phyloP scores from a whole-genome alignment of 2,329 filamentous ascomycete genomes.

The Colletotrichum sp. region DNA sequence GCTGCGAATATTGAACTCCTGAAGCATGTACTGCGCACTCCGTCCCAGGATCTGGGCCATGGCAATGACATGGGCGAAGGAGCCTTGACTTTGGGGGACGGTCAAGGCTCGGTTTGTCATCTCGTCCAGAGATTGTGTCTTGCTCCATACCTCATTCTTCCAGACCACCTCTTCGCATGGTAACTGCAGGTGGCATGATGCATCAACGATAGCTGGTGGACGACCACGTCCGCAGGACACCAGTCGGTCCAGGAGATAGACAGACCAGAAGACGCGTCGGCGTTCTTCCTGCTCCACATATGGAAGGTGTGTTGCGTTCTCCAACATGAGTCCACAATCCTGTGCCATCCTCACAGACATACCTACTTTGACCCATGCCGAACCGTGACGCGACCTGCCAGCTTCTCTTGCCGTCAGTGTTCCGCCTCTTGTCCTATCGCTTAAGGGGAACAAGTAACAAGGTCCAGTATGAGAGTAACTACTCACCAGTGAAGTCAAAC shows the following conservation, averaged over 20 bases:
- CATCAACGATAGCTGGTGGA: constrained; percentile 36
- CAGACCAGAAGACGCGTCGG: constrained; percentile 41
- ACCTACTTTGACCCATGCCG: constrained; percentile 41
- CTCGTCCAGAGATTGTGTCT: not conserved
- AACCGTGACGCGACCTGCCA: constrained; percentile 27
- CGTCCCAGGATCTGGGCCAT: not conserved
- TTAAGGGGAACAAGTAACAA: not conserved
- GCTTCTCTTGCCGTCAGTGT: not conserved
- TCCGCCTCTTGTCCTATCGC: not conserved
- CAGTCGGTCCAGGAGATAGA: constrained; percentile 41
- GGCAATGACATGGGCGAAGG: not conserved
- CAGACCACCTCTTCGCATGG: constrained; percentile 26
- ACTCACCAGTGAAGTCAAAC: constrained; percentile 41
- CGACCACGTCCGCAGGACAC: constrained; percentile 38
- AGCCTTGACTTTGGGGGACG: not conserved
- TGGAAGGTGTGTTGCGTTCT: constrained; percentile 14
- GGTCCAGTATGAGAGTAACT: not conserved
- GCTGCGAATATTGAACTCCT: not conserved
- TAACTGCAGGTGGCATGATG: constrained; percentile 34
- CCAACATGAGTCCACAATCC: constrained; percentile 33
- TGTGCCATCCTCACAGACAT: constrained; percentile 37
- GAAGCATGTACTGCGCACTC: not conserved
- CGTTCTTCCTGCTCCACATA: constrained; percentile 34
- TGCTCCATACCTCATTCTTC: not conserved
- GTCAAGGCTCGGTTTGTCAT: not conserved